These are phyloP conservation scores for Fusarium metavorans DNA, from an alignment of 2,329 filamentous ascomycete species.

Conservation along the genomic window DNA sequence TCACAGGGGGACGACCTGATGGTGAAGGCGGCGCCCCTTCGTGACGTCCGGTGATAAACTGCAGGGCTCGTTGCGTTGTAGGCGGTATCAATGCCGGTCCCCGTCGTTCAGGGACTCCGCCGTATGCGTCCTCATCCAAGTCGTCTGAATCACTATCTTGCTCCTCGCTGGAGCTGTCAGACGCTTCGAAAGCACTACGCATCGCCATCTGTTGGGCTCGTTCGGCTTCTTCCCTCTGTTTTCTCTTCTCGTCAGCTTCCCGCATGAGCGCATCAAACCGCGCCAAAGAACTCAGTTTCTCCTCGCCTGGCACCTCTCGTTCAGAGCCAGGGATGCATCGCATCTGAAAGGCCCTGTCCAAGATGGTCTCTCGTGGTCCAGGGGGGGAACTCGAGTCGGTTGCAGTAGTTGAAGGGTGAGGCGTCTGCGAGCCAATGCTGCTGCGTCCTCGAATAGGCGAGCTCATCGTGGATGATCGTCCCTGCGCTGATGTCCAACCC, in stretches of 20 bases:
- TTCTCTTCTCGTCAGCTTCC: slow-evolving; percentile 66
- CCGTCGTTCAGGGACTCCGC: slow-evolving; percentile 50
- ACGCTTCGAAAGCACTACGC: slow-evolving; percentile 65
- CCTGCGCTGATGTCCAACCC: slow-evolving; percentile 71
- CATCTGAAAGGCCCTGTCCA: slow-evolving; percentile 75
- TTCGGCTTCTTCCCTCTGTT: slow-evolving; percentile 53
- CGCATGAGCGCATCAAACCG: slow-evolving; percentile 75
- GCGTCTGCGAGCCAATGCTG: slow-evolving; percentile 65
- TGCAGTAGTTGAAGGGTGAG: slow-evolving; percentile 53
- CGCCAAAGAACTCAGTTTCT: slow-evolving; percentile 73
- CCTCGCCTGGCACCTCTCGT: slow-evolving; percentile 65
- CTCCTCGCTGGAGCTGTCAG: slow-evolving; percentile 59
- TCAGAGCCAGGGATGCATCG: slow-evolving; percentile 72
- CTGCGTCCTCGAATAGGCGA: slow-evolving; percentile 68
- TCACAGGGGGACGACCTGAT: slow-evolving; percentile 50
- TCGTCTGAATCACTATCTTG: slow-evolving; percentile 55
- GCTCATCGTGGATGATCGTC: slow-evolving; percentile 68
- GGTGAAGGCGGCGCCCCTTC: slow-evolving; percentile 47
- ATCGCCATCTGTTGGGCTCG: slow-evolving; percentile 50
- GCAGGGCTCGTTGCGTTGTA: slow-evolving; percentile 62
- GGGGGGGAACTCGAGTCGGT: slow-evolving; percentile 62
- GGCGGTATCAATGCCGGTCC: slow-evolving; percentile 55
- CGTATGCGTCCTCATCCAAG: slow-evolving; percentile 56
- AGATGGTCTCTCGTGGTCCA: slow-evolving; percentile 70
- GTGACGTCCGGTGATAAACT: slow-evolving; percentile 62